These are phyloP conservation scores for Paraurostyla sp. DNA, from an alignment of 73 alveolate species.

Conservation along the genomic window DNA sequence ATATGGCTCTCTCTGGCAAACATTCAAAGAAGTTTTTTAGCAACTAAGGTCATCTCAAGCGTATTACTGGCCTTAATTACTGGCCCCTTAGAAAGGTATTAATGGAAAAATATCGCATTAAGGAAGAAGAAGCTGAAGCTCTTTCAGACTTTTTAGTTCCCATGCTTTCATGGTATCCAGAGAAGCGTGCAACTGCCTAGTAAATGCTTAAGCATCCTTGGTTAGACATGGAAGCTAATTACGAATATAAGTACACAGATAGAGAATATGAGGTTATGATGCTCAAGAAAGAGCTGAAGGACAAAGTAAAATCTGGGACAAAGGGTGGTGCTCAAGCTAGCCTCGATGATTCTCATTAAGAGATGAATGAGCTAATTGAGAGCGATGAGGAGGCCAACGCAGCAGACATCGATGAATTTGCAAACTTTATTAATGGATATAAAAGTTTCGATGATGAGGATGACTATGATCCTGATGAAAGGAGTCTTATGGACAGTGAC, in stretches of 20 bases:
- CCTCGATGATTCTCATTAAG: constrained; percentile 55
- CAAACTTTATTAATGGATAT: neutral
- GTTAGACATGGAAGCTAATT: constrained; percentile 84
- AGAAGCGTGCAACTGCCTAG: constrained; percentile 93
- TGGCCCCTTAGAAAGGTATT: constrained; percentile 95
- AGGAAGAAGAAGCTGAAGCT: constrained; percentile 93
- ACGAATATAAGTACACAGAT: constrained; percentile 78
- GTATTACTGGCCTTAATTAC: constrained; percentile 82
- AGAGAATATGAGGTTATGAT: constrained; percentile 75
- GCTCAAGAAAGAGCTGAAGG: constrained; percentile 65
- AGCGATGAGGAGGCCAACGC: constrained; percentile 60
- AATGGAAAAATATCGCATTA: constrained; percentile 88
- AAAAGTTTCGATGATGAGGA: constrained; percentile 55
- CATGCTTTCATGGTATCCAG: constrained; percentile 88
- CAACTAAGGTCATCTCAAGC: constrained; percentile 80
- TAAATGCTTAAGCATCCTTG: constrained; percentile 93
- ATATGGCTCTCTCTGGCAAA: constrained; percentile 91
- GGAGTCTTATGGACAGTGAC: constrained; percentile 25
- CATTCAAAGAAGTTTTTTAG: constrained; percentile 82
- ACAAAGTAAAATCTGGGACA: constrained; percentile 37
- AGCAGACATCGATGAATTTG: constrained; percentile 67
- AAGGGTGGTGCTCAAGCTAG: neutral
- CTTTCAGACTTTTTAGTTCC: constrained; percentile 94
- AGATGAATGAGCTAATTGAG: constrained; percentile 72
- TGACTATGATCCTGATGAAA: constrained; percentile 16